phyloP scores from a whole-genome alignment of 495 filamentous ascomycete genomes.

The Parachaetomium inaequale region DNA sequence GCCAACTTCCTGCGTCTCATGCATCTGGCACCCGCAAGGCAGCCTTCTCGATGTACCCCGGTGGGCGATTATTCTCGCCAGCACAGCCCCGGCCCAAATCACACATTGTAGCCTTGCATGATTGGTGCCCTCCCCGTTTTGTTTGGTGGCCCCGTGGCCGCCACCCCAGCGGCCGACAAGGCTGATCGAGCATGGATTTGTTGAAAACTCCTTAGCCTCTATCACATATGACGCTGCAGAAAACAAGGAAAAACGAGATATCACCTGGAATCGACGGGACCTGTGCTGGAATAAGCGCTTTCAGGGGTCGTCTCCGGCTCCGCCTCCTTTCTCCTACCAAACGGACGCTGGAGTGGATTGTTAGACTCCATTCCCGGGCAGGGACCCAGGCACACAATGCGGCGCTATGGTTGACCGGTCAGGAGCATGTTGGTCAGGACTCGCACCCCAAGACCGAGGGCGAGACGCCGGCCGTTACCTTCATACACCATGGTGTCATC shows the following conservation, averaged over 20 bases:
- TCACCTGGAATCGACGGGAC: neutral
- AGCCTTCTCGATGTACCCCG: no score
- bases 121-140: neutral
- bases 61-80: no score
- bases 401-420: neutral
- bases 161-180: neutral
- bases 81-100: no score
- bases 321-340: neutral
- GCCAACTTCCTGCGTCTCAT: neutral
- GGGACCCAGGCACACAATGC: neutral
- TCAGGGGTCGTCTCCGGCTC: neutral
- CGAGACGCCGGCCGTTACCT: neutral
- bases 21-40: neutral
- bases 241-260: neutral
- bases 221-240: neutral
- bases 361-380: neutral
- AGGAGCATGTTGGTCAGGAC: neutral
- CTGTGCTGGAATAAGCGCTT: neutral
- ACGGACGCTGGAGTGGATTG: neutral
- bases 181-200: neutral
- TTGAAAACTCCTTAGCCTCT: neutral
- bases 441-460: neutral
- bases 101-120: constrained; percentile 4
- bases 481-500: neutral
- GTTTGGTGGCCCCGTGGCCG: neutral